Evolutionary conservation across 2,329 filamentous ascomycete species (phyloP), one percentile per base, ranked within the genome.

Genomic region (Aspergillus floridensis): DNA sequence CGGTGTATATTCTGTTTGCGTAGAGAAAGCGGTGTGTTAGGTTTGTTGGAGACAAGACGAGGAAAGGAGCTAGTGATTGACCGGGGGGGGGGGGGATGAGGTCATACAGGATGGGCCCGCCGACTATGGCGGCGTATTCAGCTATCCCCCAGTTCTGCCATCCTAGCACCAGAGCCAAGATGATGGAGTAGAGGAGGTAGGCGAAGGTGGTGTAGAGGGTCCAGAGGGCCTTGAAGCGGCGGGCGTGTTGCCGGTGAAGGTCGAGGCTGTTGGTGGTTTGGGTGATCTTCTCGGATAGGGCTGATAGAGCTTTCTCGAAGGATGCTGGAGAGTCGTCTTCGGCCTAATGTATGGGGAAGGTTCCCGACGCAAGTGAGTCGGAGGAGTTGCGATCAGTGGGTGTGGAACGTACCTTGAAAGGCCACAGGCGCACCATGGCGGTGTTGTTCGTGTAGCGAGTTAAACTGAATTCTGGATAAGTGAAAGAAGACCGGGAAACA

Each of bases 161-260:
- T 54, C 95, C 95, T 3, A 96, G 87, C 7, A 97, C 92, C 6
- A 99, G 82, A 3, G 89, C 83, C 49, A 96, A 82, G 56, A 98
- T 88, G 29, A 96, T 87, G 10, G 87, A 84, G 68, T 92, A 93
- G 50, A 98, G 85, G 4, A 97, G 87, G 75, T 98, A 99, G 53
- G 89, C 91, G 69, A 99, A 93, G 58, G 87, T 87, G 2, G 93
- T 87, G 74, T 98, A 99, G 14, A 99, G 84, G 0, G 92, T 96
- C 86, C 88, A 92, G 57, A 98, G 84, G 41, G 92, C 91, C 67
- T 90, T 93, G 68, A 89, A 84, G 59, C 93, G 89, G 59, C 93
- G 87, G 53, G 90, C 87, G 62, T 84, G 85, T 66, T 88, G 84
- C 50, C 91, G 87, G 44, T 89, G 82, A 47, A 81, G 81, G 70